phyloP scores from a whole-genome alignment of 2,329 filamentous ascomycete species.

The Pyrenochaeta sp. region DNA sequence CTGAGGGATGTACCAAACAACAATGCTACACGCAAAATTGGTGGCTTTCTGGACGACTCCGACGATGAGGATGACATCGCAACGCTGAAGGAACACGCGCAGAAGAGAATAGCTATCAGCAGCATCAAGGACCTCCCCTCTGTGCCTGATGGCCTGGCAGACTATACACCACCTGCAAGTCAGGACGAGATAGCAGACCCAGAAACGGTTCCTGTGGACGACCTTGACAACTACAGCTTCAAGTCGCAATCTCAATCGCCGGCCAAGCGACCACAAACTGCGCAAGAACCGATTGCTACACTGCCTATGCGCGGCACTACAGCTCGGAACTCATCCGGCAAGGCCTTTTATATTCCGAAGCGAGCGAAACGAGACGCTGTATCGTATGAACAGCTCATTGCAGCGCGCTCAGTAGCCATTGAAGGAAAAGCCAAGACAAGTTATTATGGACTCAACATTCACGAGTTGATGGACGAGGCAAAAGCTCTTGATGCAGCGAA shows the following conservation, averaged over 20 bases:
- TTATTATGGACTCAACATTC: conserved; percentile 94
- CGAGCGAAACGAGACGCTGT: conserved; percentile 58
- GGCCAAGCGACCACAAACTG: conserved; percentile 20
- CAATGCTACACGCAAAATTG: conserved; percentile 45
- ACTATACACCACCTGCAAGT: conserved; percentile 46
- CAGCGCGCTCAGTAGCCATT: conserved; percentile 69
- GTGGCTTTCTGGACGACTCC: conserved; percentile 51
- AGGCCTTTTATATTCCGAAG: conserved; percentile 63
- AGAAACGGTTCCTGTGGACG: conserved; percentile 39
- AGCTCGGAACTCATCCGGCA: conserved; percentile 64
- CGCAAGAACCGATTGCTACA: conserved; percentile 23
- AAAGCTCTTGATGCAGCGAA: conserved; percentile 64
- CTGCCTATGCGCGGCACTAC: conserved; percentile 28
- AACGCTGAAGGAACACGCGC: conserved; percentile 48
- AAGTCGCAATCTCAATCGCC: conserved; percentile 34
- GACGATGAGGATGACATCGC: conserved; percentile 53
- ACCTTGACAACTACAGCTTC: conserved; percentile 40
- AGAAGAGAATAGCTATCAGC: conserved; percentile 45
- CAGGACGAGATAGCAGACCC: conserved; percentile 40
- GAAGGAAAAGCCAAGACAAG: conserved; percentile 74
- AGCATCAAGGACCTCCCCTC: conserved; percentile 37
- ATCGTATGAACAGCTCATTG: conserved; percentile 73
- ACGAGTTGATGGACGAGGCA: conserved; percentile 78
- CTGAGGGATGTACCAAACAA: conserved; percentile 44
- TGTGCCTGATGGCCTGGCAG: conserved; percentile 29